These are phyloP conservation scores for Aphanomyces invadans DNA, from an alignment of 352 stramenopile species.

Conservation along the genomic window DNA sequence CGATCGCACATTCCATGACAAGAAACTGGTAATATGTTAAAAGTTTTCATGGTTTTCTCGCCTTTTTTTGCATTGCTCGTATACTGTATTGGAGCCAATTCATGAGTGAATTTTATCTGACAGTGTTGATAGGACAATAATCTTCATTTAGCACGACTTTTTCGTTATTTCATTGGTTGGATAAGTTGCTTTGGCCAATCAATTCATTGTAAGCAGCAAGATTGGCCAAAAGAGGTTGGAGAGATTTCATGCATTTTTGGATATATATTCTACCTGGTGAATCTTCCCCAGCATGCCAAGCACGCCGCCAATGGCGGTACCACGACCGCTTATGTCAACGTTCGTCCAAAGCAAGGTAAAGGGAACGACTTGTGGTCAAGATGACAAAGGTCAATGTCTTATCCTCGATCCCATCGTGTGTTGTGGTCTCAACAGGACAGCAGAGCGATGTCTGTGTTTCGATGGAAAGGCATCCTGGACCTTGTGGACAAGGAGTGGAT, in stretches of 20 bases:
- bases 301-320: background rate
- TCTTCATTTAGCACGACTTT: no score
- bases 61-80: no score
- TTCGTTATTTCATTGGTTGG: background rate
- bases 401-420: background rate
- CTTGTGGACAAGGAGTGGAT: constrained; percentile 81
- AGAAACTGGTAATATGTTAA: no score
- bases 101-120: no score
- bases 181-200: background rate
- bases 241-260: no score
- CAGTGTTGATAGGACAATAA: no score
- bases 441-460: constrained; percentile 61
- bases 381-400: background rate
- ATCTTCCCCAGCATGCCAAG: background rate
- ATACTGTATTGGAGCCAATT: no score
- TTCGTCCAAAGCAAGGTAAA: background rate
- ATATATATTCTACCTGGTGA: no score
- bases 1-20: no score
- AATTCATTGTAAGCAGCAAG: no score
- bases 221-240: no score
- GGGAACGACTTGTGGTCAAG: background rate
- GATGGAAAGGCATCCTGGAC: constrained; percentile 61
- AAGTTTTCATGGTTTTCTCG: no score
- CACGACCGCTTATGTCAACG: constrained; percentile 1
- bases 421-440: constrained; percentile 38